Base-by-base conservation (phyloP, 176 grass and related monocot genomes). In the Zea luxurians region DNA sequence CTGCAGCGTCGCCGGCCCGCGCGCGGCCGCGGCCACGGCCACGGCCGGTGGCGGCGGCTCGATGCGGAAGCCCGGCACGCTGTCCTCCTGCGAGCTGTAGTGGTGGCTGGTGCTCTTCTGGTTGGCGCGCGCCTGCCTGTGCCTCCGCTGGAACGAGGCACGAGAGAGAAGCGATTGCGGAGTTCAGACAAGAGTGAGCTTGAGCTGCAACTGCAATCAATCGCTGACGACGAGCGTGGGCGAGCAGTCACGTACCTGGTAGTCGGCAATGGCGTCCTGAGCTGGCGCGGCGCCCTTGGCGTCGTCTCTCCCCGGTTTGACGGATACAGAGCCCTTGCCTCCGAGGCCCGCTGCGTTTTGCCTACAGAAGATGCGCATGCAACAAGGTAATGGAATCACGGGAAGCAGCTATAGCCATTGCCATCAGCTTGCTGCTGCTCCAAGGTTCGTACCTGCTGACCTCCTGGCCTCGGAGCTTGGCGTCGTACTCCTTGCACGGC, bases 401-500 rank as follows among this genome's bases (percentile, higher is more conserved):
- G 53, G 52, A 8, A 34, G 46, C 68, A 2, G 45, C 9, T 10
- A 46, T 46, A 4, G 40, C 8, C 44, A 34, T 42, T 21, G 69
- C 40, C 3, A 38, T 8, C 11, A 15, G 12, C 0, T 20, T 55
- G 53, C 47, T 43, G 21, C 4, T 62, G 9, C 4, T 71, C 21
- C 20, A 5, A 16, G 61, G 53, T 5, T 6, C 41, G 57, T 71
- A 89, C 90, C 87, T 82, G 62, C 11, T 68, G 58, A 74, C 79
- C 67, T 87, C 87, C 64, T 90, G 80, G 54, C 83, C 84, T 4
- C 87, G 84, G 42, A 90, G 88, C 66, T 88, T 93, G 76, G 85
- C 87, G 63, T 93, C 91, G 85, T 85, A 88, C 84, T 90, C 91
- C 78, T 93, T 93, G 82, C 87, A 85, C 21, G 91, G 91, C 2